Percentiles rank a stretch among this genome's conserved stretches.
phyloP scores from a whole-genome alignment of 345 rosid species.

The Eucalyptus caleyi region DNA sequence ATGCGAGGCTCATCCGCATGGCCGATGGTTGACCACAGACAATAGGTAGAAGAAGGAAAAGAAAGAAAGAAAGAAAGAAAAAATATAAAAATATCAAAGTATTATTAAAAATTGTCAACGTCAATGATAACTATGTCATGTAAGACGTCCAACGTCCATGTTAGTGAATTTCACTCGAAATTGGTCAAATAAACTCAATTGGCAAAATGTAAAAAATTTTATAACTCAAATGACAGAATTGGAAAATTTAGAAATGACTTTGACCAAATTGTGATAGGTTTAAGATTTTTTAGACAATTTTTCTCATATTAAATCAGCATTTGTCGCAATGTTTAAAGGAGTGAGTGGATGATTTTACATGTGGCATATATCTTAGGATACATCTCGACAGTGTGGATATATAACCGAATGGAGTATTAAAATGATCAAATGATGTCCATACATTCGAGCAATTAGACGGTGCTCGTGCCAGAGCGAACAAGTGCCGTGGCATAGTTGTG shows the following conservation, averaged over 20 bases:
- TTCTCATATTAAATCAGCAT: background rate
- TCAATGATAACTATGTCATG: fast-evolving
- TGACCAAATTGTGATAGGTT: fast-evolving
- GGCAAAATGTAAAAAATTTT: fast-evolving
- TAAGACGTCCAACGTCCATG: fast-evolving
- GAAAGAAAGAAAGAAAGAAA: fast-evolving
- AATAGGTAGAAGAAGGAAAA: too few relatives aligned
- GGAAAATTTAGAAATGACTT: fast-evolving
- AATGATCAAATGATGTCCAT: background rate
- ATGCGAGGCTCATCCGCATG: fast-evolving
- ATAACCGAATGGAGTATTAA: fast-evolving
- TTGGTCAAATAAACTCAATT: fast-evolving
- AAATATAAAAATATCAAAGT: too few relatives aligned
- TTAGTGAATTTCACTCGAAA: fast-evolving
- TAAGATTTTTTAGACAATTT: fast-evolving
- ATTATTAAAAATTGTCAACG: fast-evolving
- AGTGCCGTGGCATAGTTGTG: background rate
- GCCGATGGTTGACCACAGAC: fast-evolving
- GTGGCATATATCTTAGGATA: background rate
- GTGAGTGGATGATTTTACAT: background rate
- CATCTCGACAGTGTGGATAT: fast-evolving
- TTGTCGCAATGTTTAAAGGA: fast-evolving
- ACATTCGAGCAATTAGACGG: background rate
- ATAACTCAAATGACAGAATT: too few relatives aligned
- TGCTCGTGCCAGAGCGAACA: background rate